A percentile compares a stretch with the other conserved stretches of the same genome.
These are phyloP conservation scores for Mortierella sp. DNA, from an alignment of 371 early-diverging fungal genomes.

Conservation along the genomic window DNA sequence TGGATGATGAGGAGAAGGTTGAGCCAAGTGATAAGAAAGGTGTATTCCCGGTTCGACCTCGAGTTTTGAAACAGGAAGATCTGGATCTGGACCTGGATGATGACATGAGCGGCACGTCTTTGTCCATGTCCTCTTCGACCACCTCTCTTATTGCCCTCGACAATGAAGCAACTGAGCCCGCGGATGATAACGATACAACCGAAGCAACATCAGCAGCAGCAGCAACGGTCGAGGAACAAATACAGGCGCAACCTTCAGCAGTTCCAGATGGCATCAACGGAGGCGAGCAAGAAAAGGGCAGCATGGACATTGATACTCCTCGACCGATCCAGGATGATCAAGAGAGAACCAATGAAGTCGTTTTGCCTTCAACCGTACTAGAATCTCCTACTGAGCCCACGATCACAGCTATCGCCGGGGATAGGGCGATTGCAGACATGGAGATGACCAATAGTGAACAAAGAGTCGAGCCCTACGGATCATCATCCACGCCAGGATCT, in stretches of 20 bases:
- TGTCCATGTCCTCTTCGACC: constrained; percentile 8
- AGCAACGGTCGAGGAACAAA: neutral
- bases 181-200: neutral
- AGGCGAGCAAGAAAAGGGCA: neutral
- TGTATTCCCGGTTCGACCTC: neutral
- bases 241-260: neutral
- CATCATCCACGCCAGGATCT: neutral
- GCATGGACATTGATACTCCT: constrained; percentile 12
- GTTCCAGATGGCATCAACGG: neutral
- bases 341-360: neutral
- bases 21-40: neutral
- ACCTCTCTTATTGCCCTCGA: neutral
- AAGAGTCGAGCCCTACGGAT: neutral
- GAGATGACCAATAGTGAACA: neutral
- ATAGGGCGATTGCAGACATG: neutral
- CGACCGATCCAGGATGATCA: no score
- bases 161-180: neutral
- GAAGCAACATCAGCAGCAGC: neutral
- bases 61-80: neutral
- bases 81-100: neutral
- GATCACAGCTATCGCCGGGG: neutral
- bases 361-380: neutral
- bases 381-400: neutral
- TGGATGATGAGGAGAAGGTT: neutral
- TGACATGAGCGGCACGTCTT: constrained; percentile 5